Evolutionary conservation across 805 yeast genomes (phyloP).

Genomic region (Isabelozyma rhagii): DNA sequence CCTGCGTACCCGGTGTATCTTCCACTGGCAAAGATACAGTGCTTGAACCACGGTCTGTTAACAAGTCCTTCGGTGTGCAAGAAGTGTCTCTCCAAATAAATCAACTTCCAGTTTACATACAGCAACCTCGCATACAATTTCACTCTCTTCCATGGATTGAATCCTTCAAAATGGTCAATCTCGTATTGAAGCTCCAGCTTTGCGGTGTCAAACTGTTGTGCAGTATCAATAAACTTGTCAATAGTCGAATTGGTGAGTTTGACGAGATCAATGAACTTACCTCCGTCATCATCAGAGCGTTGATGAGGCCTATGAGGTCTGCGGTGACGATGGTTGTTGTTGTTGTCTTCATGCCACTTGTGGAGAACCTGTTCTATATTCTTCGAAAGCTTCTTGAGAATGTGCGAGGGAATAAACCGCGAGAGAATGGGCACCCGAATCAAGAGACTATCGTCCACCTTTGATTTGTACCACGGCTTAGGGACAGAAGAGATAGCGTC

Average conservation of each 20-base stretch:
- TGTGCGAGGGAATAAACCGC: background rate
- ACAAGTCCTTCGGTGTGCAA: slow-evolving; percentile 47
- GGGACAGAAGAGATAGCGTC: slow-evolving; percentile 26
- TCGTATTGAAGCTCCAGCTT: slow-evolving; percentile 11
- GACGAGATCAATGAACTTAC: background rate
- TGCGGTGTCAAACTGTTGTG: slow-evolving; percentile 7
- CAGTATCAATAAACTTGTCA: slow-evolving; percentile 5
- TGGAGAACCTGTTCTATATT: background rate
- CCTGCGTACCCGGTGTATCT: slow-evolving; percentile 62
- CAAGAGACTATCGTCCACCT: background rate
- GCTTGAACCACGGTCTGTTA: slow-evolving; percentile 56
- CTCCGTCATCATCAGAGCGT: background rate
- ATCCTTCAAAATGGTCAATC: slow-evolving; percentile 15
- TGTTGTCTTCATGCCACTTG: background rate
- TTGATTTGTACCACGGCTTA: slow-evolving; percentile 21
- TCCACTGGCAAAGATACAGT: slow-evolving; percentile 57
- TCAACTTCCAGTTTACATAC: slow-evolving; percentile 36
- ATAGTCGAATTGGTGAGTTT: background rate
- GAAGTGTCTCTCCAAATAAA: slow-evolving; percentile 44
- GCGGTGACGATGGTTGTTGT: background rate
- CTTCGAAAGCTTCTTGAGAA: background rate
- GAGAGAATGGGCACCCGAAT: background rate
- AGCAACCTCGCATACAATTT: slow-evolving; percentile 17
- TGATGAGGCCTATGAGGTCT: background rate
- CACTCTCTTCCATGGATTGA: slow-evolving; percentile 20